phyloP scores from a whole-genome alignment of 2,329 filamentous ascomycete species.

The Trichophyton schoenleinii region DNA sequence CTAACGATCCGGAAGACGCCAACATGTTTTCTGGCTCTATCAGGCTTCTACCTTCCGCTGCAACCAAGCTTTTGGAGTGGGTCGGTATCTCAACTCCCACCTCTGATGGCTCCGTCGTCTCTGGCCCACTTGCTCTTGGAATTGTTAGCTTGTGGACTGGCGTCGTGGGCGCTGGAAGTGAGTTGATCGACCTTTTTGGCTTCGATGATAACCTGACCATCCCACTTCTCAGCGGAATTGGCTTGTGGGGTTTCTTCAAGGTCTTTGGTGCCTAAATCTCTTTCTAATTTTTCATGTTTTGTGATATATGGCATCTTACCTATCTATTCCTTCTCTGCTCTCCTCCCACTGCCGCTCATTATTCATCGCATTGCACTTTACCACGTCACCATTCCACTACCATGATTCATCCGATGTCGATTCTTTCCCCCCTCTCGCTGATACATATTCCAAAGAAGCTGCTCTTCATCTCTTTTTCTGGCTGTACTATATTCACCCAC shows the following conservation, averaged over 20 bases:
- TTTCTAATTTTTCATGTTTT: neutral
- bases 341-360: neutral
- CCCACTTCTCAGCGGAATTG: slow-evolving; percentile 74
- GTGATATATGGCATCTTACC: neutral
- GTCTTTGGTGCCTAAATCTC: slow-evolving; percentile 48
- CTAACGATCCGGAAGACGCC: slow-evolving; percentile 53
- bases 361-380: neutral
- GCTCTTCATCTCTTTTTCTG: neutral
- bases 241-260: slow-evolving; percentile 84
- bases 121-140: slow-evolving; percentile 60
- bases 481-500: neutral
- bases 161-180: slow-evolving; percentile 75
- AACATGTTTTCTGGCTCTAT: slow-evolving; percentile 75
- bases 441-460: neutral
- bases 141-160: slow-evolving; percentile 78
- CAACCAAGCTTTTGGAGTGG: slow-evolving; percentile 51
- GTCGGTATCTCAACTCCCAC: slow-evolving; percentile 19
- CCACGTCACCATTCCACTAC: too few relatives aligned
- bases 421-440: neutral
- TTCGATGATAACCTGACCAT: slow-evolving; percentile 98
- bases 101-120: slow-evolving; percentile 47
- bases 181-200: slow-evolving; percentile 80
- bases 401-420: neutral
- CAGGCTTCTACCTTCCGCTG: slow-evolving; percentile 48
- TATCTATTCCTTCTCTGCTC: neutral